Base-by-base conservation (phyloP, 1,284 basidiomycete genomes). In the Irpex sp. region DNA sequence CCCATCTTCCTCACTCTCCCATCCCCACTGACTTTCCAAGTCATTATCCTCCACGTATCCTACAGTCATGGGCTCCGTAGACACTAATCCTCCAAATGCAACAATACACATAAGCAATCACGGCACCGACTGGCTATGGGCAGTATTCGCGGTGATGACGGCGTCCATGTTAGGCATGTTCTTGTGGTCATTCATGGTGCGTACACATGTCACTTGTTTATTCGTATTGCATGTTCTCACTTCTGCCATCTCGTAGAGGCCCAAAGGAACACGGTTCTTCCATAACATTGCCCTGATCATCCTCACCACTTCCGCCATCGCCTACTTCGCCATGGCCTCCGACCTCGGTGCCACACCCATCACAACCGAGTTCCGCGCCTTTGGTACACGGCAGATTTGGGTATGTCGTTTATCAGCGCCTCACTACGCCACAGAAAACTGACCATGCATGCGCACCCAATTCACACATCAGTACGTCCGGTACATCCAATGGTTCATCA, bases 401-500 rank as follows among this genome's bases (percentile, higher is more conserved):
- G 83, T 84, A 78, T n/a, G 65, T 57, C 57, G 34, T 15, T n/a
- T 44, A 38, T 13, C 57, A 26, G 13, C 37, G n/a, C 49, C 8
- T n/a, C 13, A 19, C 9, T 52, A 26, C 26, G 26, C 26, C 26
- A 26, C 26, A 26, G 26, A 26, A 26, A 26, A 26, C 26, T 26
- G 26, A 26, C 26, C 26, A 26, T 26, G 26, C 26, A 26, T 26
- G 26, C 26, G 26, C 26, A 26, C 26, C 26, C 26, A 4, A 26
- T 26, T 26, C 26, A 51, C 61, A 2, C 13, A 19, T 57, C 19
- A 49, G 77, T 77, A 78, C 66, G 62, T 75, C 0, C 74, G 82
- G 47, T 85, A 83, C 69, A 82, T 85, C 66, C 79, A 81, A 65
- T 83, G 82, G 79, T 76, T 78, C 59, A 77, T 85, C 75, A 85